Percentiles rank a stretch among this genome's conserved stretches.
These are phyloP conservation scores for Leishmania major DNA, from an alignment of 208 protist genomes.

Conservation along the genomic window DNA sequence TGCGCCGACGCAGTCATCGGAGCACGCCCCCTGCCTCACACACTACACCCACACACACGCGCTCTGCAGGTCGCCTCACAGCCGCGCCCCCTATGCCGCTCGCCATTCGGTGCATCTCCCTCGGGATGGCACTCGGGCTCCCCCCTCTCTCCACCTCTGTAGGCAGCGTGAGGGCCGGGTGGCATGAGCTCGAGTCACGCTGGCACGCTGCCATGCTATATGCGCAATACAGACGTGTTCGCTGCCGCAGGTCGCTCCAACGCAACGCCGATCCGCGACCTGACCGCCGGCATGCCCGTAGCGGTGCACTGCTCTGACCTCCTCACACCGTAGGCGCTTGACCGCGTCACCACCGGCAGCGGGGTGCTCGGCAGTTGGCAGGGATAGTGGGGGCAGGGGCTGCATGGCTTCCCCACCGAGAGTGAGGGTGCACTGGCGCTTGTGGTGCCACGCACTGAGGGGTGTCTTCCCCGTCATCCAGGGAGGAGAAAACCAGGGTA, in stretches of 20 bases:
- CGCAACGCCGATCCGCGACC: not conserved
- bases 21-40: not conserved
- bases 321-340: not conserved
- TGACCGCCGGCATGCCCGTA: not conserved
- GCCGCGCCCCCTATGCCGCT: not conserved
- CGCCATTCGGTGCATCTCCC: not conserved
- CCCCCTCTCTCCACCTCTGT: not conserved
- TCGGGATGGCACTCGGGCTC: not conserved
- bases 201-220: not conserved
- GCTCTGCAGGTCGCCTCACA: not conserved
- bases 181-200: not conserved
- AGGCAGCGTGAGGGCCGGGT: not conserved
- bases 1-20: not conserved
- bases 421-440: not conserved
- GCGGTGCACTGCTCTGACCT: not conserved
- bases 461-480: not conserved
- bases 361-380: not conserved
- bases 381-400: not conserved
- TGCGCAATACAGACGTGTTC: not conserved
- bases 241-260: not conserved
- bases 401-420: not conserved
- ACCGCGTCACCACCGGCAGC: not conserved
- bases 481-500: not conserved
- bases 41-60: too few relatives aligned
- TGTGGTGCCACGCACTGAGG: not conserved